Percentiles rank a stretch among this genome's conserved stretches.
Conservation (phyloP, 139 green algal species). For the Micractinium sp. region DNA sequence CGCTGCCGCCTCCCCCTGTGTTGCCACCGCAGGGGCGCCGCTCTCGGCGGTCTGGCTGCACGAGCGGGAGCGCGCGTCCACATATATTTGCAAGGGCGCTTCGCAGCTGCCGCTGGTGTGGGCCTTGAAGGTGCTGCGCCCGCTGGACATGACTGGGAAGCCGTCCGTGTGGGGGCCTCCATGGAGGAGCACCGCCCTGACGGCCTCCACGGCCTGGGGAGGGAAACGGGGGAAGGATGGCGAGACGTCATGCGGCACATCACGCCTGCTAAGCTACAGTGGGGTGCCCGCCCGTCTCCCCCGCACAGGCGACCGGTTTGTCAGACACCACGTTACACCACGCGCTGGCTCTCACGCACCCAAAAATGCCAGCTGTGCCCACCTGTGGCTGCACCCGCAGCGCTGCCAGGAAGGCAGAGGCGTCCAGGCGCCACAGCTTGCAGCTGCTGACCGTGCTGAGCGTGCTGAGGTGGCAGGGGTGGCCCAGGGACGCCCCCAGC, state of each 20-base stretch:
- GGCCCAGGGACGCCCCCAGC: background rate
- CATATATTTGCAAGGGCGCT: background rate
- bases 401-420: background rate
- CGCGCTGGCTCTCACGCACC: background rate
- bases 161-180: background rate
- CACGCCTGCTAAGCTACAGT: background rate
- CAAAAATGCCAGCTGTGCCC: background rate
- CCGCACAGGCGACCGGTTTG: background rate
- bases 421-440: constrained; percentile 17
- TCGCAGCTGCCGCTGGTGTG: background rate
- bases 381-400: background rate
- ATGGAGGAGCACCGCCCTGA: constrained; percentile 16
- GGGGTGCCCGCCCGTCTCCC: background rate
- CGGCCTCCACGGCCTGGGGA: background rate
- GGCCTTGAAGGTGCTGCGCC: too few relatives aligned
- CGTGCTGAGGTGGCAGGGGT: constrained; percentile 3
- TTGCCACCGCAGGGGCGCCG: background rate
- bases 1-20: background rate
- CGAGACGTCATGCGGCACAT: background rate
- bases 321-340: background rate
- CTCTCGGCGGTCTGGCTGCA: background rate
- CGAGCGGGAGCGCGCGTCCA: background rate
- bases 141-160: background rate
- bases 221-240: background rate
- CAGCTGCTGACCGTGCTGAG: constrained; percentile 8